Percentiles rank a stretch among this genome's conserved stretches.
phyloP scores from a whole-genome alignment of 108 stramenopile species.

The Cyclotella kingstonii region DNA sequence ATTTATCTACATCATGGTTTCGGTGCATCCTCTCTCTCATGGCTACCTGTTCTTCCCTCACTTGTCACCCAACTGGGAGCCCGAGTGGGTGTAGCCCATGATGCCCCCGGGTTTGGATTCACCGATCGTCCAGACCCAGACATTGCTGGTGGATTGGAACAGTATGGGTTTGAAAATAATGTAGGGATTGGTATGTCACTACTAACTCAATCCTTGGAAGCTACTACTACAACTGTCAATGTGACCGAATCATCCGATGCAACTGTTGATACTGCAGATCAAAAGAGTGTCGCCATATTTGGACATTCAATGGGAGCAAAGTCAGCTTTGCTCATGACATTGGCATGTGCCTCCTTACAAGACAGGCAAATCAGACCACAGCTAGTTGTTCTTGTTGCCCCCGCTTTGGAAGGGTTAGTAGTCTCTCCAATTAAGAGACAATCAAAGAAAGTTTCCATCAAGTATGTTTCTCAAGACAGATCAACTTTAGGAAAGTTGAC shows the following conservation, averaged over 20 bases:
- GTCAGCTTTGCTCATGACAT: constrained; percentile 63
- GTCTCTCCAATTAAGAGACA: constrained; percentile 7
- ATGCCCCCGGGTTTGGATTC: constrained; percentile 83
- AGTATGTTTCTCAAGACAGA: not conserved
- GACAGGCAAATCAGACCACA: constrained; percentile 10
- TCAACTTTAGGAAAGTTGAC: not conserved
- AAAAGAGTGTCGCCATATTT: constrained; percentile 50
- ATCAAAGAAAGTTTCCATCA: not conserved
- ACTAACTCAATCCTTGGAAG: constrained; percentile 1
- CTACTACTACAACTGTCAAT: not conserved
- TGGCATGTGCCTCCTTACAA: constrained; percentile 25
- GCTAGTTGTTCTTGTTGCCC: constrained; percentile 66
- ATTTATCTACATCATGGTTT: constrained; percentile 82
- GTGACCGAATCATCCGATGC: not conserved
- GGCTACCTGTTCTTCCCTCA: constrained; percentile 61
- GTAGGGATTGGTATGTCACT: constrained; percentile 50
- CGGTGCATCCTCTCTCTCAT: constrained; percentile 80
- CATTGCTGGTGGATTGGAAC: constrained; percentile 5
- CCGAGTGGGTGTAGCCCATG: constrained; percentile 60
- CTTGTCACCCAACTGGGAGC: constrained; percentile 49
- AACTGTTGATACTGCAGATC: not conserved
- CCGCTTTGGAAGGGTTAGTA: constrained; percentile 55
- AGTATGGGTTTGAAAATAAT: constrained; percentile 44
- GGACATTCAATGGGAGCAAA: constrained; percentile 81
- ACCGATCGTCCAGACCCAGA: constrained; percentile 65